These are phyloP conservation scores for Marasmius fiardii DNA, from an alignment of 1,284 basidiomycete genomes.

Conservation along the genomic window DNA sequence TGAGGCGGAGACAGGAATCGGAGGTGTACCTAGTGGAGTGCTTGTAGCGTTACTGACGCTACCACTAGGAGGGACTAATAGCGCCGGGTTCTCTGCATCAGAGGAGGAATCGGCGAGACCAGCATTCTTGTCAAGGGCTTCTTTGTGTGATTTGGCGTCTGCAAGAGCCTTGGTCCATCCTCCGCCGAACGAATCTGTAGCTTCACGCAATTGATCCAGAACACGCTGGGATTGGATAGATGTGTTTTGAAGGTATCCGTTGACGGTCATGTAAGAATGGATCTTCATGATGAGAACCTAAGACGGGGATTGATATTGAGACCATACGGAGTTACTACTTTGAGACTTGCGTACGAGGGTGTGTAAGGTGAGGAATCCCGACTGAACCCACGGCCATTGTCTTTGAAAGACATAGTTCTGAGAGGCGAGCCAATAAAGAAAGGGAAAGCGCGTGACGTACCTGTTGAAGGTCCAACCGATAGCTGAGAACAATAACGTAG, in stretches of 20 bases:
- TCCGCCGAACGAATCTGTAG: slow-evolving; percentile 50
- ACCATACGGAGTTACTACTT: slow-evolving; percentile 1
- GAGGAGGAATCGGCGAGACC: slow-evolving; percentile 16
- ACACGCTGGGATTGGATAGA: slow-evolving; percentile 41
- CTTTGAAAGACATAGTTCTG: slow-evolving; percentile 30
- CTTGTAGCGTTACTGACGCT: not conserved
- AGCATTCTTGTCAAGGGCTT: slow-evolving; percentile 29
- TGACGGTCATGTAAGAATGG: slow-evolving; percentile 91
- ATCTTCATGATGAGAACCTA: slow-evolving; percentile 94
- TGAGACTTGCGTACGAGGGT: slow-evolving; percentile 52
- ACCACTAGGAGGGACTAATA: slow-evolving; percentile 21
- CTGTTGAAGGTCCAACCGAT: slow-evolving; percentile 85
- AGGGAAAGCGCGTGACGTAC: slow-evolving; percentile 30
- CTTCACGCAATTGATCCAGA: slow-evolving; percentile 42
- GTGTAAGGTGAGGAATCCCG: slow-evolving; percentile 93
- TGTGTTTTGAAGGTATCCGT: slow-evolving; percentile 77
- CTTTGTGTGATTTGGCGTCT: slow-evolving; percentile 41
- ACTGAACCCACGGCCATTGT: slow-evolving; percentile 98
- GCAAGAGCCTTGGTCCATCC: slow-evolving; percentile 56
- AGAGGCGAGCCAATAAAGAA: not conserved
- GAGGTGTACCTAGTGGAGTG: slow-evolving; percentile 28
- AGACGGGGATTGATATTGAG: not conserved
- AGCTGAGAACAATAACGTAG: slow-evolving; percentile 62
- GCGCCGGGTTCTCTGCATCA: slow-evolving; percentile 23
- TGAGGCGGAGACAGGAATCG: slow-evolving; percentile 34